Evolutionary conservation across 768 basidiomycete genomes (phyloP), one percentile per base, ranked within the genome.

Genomic region (Rhodotorula diobovata): DNA sequence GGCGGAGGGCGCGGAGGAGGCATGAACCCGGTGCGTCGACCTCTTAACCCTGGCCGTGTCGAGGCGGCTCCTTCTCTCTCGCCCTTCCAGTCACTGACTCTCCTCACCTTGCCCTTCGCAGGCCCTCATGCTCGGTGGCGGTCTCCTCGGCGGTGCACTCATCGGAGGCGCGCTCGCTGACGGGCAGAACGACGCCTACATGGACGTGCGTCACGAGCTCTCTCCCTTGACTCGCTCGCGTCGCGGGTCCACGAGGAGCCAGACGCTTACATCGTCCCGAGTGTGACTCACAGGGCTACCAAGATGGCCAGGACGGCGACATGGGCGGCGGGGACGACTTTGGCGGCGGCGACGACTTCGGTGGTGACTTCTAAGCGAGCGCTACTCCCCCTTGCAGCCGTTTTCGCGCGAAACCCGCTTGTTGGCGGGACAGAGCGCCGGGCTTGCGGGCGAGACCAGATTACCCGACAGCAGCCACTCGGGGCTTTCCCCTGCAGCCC

Each of bases 111-210:
- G 4, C 16, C 15, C 11, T n/a, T n/a, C 18, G 37, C 46, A 71
- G 70, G 65, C 61, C 25, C 60, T 71, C 32, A 67, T 67, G 70
- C 35, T 71, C 32, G 70, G 70, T 23, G 70, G 70, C 15, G 70
- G 70, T 32, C 35, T 71, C 1, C 34, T 71, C 4, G 66, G 46
- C 21, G 70, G 70, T 21, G 65, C 45, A 1, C 9, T 59, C 16
- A 25, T 63, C 12, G 70, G 70, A 18, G 55, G 61, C 9, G 30
- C 48, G 28, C 21, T 71, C 18, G 61, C 55, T 1, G 66, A 71
- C 34, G 14, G 28, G 2, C 60, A 63, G 34, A 63, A 71, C 25
- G 70, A 67, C 51, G 65, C 61, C 7, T 67, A 71, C 51, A 21
- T 54, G 34, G 70, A 67, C 21, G 70, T 63, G 32, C n/a, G 41